Evolutionary conservation across 768 basidiomycete genomes (phyloP).

Genomic region (Asterophora lycoperdoides): DNA sequence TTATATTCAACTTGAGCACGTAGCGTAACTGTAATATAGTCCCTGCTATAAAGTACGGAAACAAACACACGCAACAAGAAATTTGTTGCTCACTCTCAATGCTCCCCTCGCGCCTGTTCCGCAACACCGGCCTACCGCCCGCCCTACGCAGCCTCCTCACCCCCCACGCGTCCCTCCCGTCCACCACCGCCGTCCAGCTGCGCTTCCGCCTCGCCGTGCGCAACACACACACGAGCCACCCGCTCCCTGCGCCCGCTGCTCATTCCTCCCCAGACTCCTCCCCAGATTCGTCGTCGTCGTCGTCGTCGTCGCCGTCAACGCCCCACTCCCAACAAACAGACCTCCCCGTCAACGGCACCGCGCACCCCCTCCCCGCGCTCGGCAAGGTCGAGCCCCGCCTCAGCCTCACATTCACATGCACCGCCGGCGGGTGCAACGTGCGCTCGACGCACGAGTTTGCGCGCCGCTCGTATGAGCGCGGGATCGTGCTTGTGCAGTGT

Average conservation of each 20-base stretch:
- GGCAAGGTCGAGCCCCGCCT: slow-evolving; percentile 54
- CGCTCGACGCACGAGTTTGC: slow-evolving; percentile 89
- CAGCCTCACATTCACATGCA: slow-evolving; percentile 84
- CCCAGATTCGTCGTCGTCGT: neutral
- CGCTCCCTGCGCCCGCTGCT: neutral
- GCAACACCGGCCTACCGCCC: slow-evolving; percentile 41
- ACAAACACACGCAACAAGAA: too few species aligned
- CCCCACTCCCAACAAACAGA: neutral
- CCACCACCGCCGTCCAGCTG: slow-evolving; percentile 30
- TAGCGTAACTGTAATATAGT: too few species aligned
- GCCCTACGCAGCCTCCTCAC: slow-evolving; percentile 37
- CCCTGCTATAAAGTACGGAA: too few species aligned
- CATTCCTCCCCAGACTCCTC: slow-evolving; percentile 1
- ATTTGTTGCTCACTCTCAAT: too few species aligned
- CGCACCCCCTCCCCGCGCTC: slow-evolving; percentile 28
- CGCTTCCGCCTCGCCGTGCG: slow-evolving; percentile 28
- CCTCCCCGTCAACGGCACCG: neutral
- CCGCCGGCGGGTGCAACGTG: slow-evolving; percentile 60
- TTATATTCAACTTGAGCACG: too few species aligned
- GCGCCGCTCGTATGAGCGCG: slow-evolving; percentile 77
- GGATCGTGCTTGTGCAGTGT: slow-evolving; percentile 89
- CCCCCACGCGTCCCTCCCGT: slow-evolving; percentile 32
- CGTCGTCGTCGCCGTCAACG: neutral
- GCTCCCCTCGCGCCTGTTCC: slow-evolving; percentile 44
- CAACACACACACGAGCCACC: neutral